These are phyloP conservation scores for Yueomyces sp. DNA, from an alignment of 805 yeast species.

Conservation along the genomic window DNA sequence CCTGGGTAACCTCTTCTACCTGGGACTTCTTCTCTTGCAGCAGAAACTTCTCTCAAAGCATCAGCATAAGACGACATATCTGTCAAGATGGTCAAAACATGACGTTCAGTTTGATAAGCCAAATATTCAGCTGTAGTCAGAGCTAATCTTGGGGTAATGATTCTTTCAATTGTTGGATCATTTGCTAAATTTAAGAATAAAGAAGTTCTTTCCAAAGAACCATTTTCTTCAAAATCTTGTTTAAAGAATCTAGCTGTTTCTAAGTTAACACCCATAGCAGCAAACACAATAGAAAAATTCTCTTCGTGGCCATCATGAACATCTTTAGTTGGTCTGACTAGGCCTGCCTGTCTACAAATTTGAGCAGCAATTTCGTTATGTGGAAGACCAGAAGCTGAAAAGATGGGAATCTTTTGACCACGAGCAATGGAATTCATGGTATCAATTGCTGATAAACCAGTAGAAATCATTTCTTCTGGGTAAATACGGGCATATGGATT, in stretches of 20 bases:
- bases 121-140: constrained; percentile 96
- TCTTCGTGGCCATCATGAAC: constrained; percentile 99
- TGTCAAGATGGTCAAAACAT: constrained; percentile 92
- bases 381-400: constrained; percentile 98
- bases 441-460: constrained; percentile 97
- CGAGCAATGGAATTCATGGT: constrained; percentile 99
- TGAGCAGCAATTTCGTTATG: constrained; percentile 99
- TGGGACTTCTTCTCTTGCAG: constrained; percentile 99
- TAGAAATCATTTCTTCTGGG: constrained; percentile 99
- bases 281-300: constrained; percentile 96
- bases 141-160: constrained; percentile 97
- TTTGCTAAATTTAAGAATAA: constrained; percentile 95
- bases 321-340: constrained; percentile 98
- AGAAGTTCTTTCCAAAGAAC: constrained; percentile 94
- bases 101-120: constrained; percentile 99
- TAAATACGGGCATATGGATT: constrained; percentile 97
- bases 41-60: constrained; percentile 98
- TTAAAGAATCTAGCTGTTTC: constrained; percentile 98
- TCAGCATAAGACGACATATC: constrained; percentile 99
- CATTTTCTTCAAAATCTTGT: constrained; percentile 98
- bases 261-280: constrained; percentile 99
- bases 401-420: constrained; percentile 98
- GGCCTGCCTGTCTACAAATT: constrained; percentile 98
- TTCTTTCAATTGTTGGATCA: constrained; percentile 99
- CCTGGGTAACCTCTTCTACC: constrained; percentile 99